Conservation (phyloP, 257 asterid genomes). For the Rhazya stricta region DNA sequence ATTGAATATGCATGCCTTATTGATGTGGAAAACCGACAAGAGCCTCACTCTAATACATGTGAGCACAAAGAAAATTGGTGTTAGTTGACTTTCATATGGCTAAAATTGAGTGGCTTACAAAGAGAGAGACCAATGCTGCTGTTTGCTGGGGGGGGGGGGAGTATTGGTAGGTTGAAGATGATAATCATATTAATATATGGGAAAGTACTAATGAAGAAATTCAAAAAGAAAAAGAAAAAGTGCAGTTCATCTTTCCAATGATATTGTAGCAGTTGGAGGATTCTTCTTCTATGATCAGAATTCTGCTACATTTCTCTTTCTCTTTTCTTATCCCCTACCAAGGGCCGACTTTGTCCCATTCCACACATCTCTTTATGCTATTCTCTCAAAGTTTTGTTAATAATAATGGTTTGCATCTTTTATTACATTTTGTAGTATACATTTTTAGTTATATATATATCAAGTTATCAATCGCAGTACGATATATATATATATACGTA, state of each 20-base stretch:
- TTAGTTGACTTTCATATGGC: background rate
- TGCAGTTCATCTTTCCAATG: background rate
- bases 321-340: too few species aligned
- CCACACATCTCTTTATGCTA: background rate
- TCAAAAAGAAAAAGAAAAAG: background rate
- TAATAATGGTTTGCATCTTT: too few species aligned
- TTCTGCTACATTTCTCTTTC: background rate
- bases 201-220: background rate
- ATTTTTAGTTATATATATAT: too few species aligned
- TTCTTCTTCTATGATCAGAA: background rate
- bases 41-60: background rate
- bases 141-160: background rate
- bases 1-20: background rate
- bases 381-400: too few species aligned
- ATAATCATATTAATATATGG: background rate
- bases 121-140: background rate
- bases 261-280: constrained; percentile 4
- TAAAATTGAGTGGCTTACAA: background rate
- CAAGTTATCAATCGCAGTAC: too few species aligned
- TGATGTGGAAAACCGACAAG: background rate
- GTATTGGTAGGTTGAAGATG: constrained; percentile 10
- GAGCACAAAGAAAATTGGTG: background rate
- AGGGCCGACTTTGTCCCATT: background rate
- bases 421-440: too few species aligned
- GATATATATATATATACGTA: too few species aligned